Evolutionary conservation across 2,329 filamentous ascomycete genomes (phyloP).

Genomic region (Scedosporium minutisporum): DNA sequence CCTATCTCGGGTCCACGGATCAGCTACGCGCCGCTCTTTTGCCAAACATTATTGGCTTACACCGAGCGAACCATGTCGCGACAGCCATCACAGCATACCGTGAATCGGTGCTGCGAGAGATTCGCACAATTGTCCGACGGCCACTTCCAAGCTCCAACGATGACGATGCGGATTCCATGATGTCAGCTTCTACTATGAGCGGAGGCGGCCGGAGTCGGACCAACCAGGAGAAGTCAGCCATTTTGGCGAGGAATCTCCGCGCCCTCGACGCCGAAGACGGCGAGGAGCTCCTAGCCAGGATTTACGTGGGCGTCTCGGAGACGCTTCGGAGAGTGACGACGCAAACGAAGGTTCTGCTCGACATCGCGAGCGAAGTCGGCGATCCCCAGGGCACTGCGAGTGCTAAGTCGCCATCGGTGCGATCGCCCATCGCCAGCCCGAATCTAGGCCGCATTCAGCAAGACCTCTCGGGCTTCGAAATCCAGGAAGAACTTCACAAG

Average conservation of each 20-base stretch:
- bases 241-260: conserved; percentile 78
- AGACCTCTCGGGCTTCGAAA: conserved; percentile 29
- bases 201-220: conserved; percentile 44
- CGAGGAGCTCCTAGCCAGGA: conserved; percentile 68
- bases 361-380: conserved; percentile 70
- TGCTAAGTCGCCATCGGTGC: conserved; percentile 36
- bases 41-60: conserved; percentile 66
- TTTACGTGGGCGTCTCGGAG: conserved; percentile 84
- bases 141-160: conserved; percentile 88
- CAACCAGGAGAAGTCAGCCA: conserved; percentile 82
- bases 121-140: conserved; percentile 73
- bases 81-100: conserved; percentile 77
- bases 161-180: conserved; percentile 84
- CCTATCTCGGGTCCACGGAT: conserved; percentile 67
- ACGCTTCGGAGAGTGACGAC: conserved; percentile 75
- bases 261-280: conserved; percentile 76
- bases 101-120: conserved; percentile 74
- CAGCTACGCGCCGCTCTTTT: conserved; percentile 61
- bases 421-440: conserved; percentile 45
- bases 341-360: conserved; percentile 88
- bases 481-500: conserved; percentile 68
- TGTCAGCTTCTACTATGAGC: conserved; percentile 69
- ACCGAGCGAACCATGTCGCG: conserved; percentile 68
- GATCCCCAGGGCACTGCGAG: conserved; percentile 18
- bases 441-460: conserved; percentile 24